These are phyloP conservation scores for Fraxinus anomala DNA, from an alignment of 257 asterid genomes.

Conservation along the genomic window DNA sequence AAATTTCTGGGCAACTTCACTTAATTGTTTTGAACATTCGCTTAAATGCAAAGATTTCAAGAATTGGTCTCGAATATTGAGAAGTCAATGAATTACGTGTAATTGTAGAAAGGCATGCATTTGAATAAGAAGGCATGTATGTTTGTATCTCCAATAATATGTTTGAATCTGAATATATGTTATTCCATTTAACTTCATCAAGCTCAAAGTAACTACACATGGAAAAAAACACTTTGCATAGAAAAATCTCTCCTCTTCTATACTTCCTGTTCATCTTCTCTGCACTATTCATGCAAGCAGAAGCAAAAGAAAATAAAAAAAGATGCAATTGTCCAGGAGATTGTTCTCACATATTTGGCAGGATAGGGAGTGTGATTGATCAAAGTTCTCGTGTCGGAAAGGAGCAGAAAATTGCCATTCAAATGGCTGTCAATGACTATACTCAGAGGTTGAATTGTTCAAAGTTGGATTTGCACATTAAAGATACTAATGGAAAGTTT, in stretches of 20 bases:
- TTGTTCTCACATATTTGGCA: not conserved
- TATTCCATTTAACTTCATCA: too few species aligned
- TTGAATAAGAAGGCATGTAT: not conserved
- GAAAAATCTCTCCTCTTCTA: not conserved
- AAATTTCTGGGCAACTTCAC: not conserved
- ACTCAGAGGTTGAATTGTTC: constrained; percentile 29
- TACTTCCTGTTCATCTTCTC: not conserved
- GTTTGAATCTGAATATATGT: too few species aligned
- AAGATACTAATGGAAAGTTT: constrained; percentile 36
- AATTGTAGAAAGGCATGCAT: not conserved
- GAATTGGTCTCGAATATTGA: not conserved
- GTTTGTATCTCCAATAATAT: not conserved
- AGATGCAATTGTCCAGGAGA: not conserved
- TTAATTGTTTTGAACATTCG: not conserved
- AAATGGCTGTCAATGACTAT: constrained; percentile 49
- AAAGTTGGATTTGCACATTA: constrained; percentile 35
- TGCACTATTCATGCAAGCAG: not conserved
- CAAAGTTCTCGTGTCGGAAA: constrained; percentile 43
- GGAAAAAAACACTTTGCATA: constrained; percentile 11
- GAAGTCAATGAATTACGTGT: not conserved
- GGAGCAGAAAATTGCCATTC: constrained; percentile 58
- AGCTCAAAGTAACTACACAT: not conserved
- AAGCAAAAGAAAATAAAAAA: not conserved
- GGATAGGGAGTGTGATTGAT: constrained; percentile 50
- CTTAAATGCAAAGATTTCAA: not conserved